Conservation (phyloP, 148 eudicot species). For the Mesembryanthemum crystallinum region DNA sequence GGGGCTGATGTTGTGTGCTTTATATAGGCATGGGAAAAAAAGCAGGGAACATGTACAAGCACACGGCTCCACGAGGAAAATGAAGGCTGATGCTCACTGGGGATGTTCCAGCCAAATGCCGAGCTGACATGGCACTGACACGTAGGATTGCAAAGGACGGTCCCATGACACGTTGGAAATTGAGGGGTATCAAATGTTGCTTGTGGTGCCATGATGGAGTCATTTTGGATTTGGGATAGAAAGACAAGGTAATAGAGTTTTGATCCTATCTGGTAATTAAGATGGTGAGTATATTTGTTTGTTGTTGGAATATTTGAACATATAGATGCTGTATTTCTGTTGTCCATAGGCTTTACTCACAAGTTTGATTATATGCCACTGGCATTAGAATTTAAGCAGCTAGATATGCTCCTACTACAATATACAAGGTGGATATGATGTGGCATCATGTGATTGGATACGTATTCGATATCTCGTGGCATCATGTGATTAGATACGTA, state of each 20-base stretch:
- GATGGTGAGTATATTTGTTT: background rate
- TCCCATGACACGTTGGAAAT: background rate
- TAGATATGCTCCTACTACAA: background rate
- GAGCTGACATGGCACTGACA: background rate
- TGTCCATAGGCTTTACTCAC: background rate
- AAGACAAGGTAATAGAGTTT: no score
- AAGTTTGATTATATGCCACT: background rate
- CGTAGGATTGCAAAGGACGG: background rate
- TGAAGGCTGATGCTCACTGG: background rate
- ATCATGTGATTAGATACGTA: no score
- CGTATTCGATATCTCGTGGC: no score
- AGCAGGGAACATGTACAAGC: background rate
- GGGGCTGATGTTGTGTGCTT: background rate
- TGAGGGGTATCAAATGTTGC: background rate
- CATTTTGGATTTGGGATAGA: no score
- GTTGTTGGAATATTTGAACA: background rate
- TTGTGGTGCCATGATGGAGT: no score
- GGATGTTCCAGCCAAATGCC: background rate
- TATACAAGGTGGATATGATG: background rate
- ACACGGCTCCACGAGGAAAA: background rate
- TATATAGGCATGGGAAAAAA: background rate
- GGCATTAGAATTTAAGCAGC: background rate
- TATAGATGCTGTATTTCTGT: background rate
- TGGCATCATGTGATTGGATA: background rate
- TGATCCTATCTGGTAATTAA: no score